Conservation (phyloP, 2,329 filamentous ascomycete species). For the Didymella keratinophila region DNA sequence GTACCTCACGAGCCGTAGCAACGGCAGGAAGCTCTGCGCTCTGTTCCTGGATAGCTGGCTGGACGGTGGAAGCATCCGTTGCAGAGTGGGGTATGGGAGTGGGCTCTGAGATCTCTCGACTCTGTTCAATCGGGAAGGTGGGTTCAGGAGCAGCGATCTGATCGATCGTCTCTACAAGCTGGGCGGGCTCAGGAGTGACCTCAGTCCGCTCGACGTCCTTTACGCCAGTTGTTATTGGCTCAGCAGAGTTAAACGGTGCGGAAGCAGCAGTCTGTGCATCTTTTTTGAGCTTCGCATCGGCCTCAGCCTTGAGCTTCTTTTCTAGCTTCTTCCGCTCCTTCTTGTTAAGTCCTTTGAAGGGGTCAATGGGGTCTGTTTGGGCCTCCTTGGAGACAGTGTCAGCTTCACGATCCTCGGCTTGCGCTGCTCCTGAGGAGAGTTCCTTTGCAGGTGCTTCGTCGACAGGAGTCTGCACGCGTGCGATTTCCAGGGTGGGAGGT, state of each 20-base stretch:
- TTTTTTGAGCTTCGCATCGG: conserved; percentile 6
- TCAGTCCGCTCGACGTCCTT: neutral
- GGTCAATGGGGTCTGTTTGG: conserved; percentile 32
- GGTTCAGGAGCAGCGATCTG: neutral
- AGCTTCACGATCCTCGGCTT: neutral
- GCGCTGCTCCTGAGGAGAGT: neutral
- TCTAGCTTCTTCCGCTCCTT: conserved; percentile 39
- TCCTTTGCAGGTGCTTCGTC: neutral
- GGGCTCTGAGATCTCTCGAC: neutral
- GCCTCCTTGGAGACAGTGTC: neutral
- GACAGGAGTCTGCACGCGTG: no score
- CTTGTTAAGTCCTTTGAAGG: conserved; percentile 41
- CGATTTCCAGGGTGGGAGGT: neutral
- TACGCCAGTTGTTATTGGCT: neutral
- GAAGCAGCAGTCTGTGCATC: conserved; percentile 10
- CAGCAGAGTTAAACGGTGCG: neutral
- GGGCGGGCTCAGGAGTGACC: neutral
- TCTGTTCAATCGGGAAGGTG: neutral
- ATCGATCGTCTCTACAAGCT: neutral
- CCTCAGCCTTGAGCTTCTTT: conserved; percentile 49
- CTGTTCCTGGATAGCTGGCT: neutral
- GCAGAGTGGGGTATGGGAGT: neutral
- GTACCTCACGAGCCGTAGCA: neutral
- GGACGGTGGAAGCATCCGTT: neutral
- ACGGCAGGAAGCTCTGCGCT: neutral